These are phyloP conservation scores for Pleurotus citrinopileatus DNA, from an alignment of 768 basidiomycete genomes.

Conservation along the genomic window DNA sequence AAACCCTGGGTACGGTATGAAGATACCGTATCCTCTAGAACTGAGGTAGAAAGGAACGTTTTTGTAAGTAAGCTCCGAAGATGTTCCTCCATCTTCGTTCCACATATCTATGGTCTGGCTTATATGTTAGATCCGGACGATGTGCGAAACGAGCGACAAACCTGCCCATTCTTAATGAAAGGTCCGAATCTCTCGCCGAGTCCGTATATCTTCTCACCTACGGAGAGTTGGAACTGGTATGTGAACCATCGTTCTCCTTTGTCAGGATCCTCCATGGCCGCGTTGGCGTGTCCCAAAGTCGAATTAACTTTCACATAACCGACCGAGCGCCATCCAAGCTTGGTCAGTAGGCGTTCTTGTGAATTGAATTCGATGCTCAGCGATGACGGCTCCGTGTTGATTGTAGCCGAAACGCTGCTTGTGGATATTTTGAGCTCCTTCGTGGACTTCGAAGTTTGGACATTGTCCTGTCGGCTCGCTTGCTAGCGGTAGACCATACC, in stretches of 20 bases:
- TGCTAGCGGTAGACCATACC: too few species aligned
- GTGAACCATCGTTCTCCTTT: constrained; percentile 25
- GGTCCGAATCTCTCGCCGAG: constrained; percentile 46
- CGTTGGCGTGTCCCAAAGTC: constrained; percentile 16
- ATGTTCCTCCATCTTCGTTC: constrained; percentile 44
- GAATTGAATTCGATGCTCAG: constrained; percentile 27
- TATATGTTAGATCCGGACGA: not conserved
- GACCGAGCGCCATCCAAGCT: constrained; percentile 28
- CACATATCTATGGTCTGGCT: constrained; percentile 36
- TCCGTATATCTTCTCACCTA: constrained; percentile 44
- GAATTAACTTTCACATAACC: constrained; percentile 26
- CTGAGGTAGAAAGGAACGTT: constrained; percentile 36
- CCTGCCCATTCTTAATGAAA: constrained; percentile 44
- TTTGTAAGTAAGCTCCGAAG: constrained; percentile 31
- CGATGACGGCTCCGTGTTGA: constrained; percentile 23
- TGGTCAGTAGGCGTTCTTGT: constrained; percentile 23
- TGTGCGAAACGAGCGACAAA: constrained; percentile 2
- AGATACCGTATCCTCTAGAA: constrained; percentile 43
- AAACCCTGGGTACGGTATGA: constrained; percentile 43
- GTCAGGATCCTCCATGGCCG: constrained; percentile 20
- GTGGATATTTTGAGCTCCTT: constrained; percentile 21
- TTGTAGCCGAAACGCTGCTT: constrained; percentile 22
- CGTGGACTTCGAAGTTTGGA: constrained; percentile 18
- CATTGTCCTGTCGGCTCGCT: constrained; percentile 15
- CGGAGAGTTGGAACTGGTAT: constrained; percentile 34